Base-by-base conservation (phyloP, 495 filamentous ascomycete genomes). In the Wilcoxina mikolae region DNA sequence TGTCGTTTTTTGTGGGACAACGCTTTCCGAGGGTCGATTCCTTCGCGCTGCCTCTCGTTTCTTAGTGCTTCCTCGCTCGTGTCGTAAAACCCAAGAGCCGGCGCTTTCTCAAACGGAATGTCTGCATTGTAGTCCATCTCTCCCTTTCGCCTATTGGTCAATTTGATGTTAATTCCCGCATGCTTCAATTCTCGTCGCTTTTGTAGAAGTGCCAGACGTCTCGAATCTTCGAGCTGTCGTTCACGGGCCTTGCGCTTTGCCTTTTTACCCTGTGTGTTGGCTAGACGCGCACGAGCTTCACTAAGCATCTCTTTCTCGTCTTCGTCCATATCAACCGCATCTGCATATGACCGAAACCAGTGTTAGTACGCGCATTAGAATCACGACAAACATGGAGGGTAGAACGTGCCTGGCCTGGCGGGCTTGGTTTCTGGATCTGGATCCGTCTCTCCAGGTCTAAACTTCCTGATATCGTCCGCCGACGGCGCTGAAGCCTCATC, bases 111-210 rank as follows among this genome's bases (percentile, higher is more conserved):
- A 60, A 98, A 95, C 2, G 93, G 91, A 54, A 96, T 91, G 62
- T 96, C 91, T 53, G 91, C 93, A 65, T 96, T 96, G 73, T 98
- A 98, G 67, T 98, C 91, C 89, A 98, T 96, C 73, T 95, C 81
- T 0, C 89, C 89, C 70, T 84, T 82, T 71, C 95, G 95, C 48
- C 82, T 78, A 24, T 84, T 93, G n/a, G 80, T 79, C 29, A 96
- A 80, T 69, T 95, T 96, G 72, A 96, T 90, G 58, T 98, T 96
- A 69, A 98, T 96, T 29, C 91, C 91, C 10, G 93, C 88, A 70
- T 87, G 89, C 68, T 98, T 98, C 31, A 98, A 76, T 69, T 98
- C 91, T 25, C 91, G 79, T 23, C 93, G 83, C 71, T 98, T 98
- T 71, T 95, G 90, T 51, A 98, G 72, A 24, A 87, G 77, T 0